A percentile compares a stretch with the other conserved stretches of the same genome.
Evolutionary conservation across 2,329 filamentous ascomycete species (phyloP).

Genomic region (Fusarium hainanense): DNA sequence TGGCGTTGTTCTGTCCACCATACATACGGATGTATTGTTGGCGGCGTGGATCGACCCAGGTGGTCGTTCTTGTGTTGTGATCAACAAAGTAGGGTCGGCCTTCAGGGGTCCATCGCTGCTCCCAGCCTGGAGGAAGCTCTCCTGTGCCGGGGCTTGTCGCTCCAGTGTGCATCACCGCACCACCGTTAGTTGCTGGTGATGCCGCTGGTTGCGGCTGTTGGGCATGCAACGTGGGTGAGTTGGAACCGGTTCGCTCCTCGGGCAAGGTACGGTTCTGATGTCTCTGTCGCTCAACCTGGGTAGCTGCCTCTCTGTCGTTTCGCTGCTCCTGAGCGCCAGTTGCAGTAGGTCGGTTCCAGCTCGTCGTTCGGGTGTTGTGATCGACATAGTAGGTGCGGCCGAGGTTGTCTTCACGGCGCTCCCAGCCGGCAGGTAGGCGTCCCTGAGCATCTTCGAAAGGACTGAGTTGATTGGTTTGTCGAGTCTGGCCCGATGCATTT

Average conservation of each 20-base stretch:
- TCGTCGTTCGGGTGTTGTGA: conserved; percentile 95
- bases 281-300: conserved; percentile 89
- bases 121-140: conserved; percentile 95
- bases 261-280: conserved; percentile 97
- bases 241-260: conserved; percentile 93
- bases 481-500: conserved; percentile 50
- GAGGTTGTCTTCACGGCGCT: conserved; percentile 92
- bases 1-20: conserved; percentile 83
- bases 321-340: conserved; percentile 78
- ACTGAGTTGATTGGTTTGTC: conserved; percentile 68
- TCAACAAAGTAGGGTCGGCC: conserved; percentile 97
- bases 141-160: conserved; percentile 92
- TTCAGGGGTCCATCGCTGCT: conserved; percentile 95
- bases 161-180: conserved; percentile 93
- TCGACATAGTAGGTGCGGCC: conserved; percentile 98
- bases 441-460: conserved; percentile 98
- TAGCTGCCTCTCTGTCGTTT: conserved; percentile 86
- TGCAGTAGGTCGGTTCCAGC: conserved; percentile 90
- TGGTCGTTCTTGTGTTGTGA: conserved; percentile 97
- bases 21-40: conserved; percentile 99
- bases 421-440: conserved; percentile 91
- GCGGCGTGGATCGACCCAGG: conserved; percentile 96
- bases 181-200: conserved; percentile 58
- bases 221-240: conserved; percentile 80
- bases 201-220: conserved; percentile 57